phyloP scores from a whole-genome alignment of 2,329 filamentous ascomycete genomes.

The Colletotrichum trifolii region DNA sequence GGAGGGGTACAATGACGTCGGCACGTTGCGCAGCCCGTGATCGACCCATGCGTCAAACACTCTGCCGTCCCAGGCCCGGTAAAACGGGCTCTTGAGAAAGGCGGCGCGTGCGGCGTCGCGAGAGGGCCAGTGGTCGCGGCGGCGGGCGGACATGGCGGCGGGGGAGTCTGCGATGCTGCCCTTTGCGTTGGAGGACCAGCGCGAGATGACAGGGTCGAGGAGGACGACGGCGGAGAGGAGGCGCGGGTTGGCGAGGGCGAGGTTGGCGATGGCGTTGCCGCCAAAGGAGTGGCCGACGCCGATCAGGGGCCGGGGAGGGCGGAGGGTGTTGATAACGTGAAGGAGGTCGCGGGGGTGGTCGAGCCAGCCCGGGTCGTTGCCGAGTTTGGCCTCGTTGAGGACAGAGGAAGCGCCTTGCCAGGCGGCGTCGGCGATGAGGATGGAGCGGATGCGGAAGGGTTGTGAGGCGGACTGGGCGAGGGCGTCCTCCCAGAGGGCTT shows the following conservation, averaged over 20 bases:
- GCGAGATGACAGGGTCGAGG: constrained; percentile 84
- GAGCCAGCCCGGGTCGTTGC: constrained; percentile 85
- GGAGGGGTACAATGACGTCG: constrained; percentile 68
- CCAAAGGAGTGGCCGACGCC: constrained; percentile 93
- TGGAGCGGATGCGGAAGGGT: constrained; percentile 77
- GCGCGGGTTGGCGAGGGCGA: constrained; percentile 82
- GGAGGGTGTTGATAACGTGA: constrained; percentile 86
- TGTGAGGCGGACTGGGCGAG: constrained; percentile 61
- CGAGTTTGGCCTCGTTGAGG: constrained; percentile 79
- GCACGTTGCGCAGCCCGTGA: constrained; percentile 80
- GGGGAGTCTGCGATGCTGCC: constrained; percentile 50
- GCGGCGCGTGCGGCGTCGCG: constrained; percentile 72
- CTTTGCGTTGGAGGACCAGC: constrained; percentile 52
- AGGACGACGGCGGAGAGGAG: constrained; percentile 80
- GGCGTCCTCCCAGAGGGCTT: constrained; percentile 90
- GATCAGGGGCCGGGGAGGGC: constrained; percentile 81
- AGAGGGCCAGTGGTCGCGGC: constrained; percentile 86
- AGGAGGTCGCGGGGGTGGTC: constrained; percentile 88
- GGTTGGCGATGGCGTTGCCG: constrained; percentile 76
- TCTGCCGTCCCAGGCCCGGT: constrained; percentile 82
- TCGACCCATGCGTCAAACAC: constrained; percentile 80
- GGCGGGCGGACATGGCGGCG: constrained; percentile 72
- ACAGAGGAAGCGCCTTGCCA: constrained; percentile 84
- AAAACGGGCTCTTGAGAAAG: constrained; percentile 80
- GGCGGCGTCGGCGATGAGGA: constrained; percentile 92